A percentile compares a stretch with the other conserved stretches of the same genome.
Evolutionary conservation across 2,329 filamentous ascomycete species (phyloP).

Genomic region (Phialophora macrospora): DNA sequence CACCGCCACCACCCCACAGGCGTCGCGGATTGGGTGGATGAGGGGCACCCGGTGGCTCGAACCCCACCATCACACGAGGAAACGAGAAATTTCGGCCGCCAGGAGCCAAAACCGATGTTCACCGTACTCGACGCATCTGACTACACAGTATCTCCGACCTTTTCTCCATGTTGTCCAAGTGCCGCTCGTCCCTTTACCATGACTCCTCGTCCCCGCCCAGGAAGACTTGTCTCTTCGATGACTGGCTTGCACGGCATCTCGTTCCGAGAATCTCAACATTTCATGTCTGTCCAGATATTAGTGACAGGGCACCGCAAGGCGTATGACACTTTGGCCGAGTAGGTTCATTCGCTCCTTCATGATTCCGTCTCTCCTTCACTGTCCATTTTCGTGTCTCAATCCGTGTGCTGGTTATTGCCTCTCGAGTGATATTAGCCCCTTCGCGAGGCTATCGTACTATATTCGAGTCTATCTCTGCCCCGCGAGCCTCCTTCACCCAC

Average conservation of each 20-base stretch:
- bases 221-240: conserved; percentile 17
- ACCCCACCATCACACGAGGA: not conserved
- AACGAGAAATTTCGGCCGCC: not conserved
- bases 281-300: not conserved
- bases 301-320: not conserved
- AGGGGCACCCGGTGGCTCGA: not conserved
- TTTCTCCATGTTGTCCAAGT: conserved; percentile 16
- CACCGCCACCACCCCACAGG: not conserved
- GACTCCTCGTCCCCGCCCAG: conserved; percentile 2
- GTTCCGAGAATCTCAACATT: conserved; percentile 18
- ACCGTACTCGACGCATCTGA: not conserved
- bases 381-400: not conserved
- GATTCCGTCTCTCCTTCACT: not conserved
- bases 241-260: conserved; percentile 34
- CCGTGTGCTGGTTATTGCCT: not conserved
- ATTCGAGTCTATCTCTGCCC: not conserved
- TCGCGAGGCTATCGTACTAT: not conserved
- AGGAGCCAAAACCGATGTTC: not conserved
- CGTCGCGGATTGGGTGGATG: not conserved
- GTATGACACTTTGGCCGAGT: not conserved
- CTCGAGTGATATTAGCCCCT: not conserved
- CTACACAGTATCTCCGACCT: conserved; percentile 13
- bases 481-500: not conserved
- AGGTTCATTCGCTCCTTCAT: conserved; percentile 8
- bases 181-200: conserved; percentile 17